A percentile compares a stretch with the other conserved stretches of the same genome.
Conservation (phyloP, 164 flowering plant genomes). For the Sextonia rubra region DNA sequence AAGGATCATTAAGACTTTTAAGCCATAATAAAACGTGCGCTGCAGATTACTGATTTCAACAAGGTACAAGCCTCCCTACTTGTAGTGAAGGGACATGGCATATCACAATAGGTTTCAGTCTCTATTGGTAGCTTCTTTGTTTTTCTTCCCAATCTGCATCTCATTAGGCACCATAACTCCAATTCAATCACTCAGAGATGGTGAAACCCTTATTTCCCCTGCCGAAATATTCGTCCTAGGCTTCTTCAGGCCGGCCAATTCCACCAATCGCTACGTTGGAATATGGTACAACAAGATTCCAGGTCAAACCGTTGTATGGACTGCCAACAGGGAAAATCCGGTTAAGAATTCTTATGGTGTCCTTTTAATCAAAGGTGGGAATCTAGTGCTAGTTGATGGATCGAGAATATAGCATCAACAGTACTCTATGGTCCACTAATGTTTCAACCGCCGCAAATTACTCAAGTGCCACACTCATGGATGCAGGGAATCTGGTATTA, state of each 20-base stretch:
- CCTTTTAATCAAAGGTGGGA: slow-evolving; percentile 28
- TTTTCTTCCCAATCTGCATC: not conserved
- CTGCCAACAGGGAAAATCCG: slow-evolving; percentile 55
- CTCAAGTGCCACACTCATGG: slow-evolving; percentile 29
- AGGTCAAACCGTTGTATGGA: slow-evolving; percentile 40
- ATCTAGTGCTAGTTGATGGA: slow-evolving; percentile 9
- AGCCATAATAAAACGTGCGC: too few species aligned
- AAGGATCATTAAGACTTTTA: too few species aligned
- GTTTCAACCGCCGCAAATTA: not conserved
- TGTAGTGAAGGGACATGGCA: too few species aligned
- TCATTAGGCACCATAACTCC: slow-evolving; percentile 8
- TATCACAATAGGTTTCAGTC: too few species aligned
- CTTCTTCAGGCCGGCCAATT: slow-evolving; percentile 16
- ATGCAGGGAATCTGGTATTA: slow-evolving; percentile 46
- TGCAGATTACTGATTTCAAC: too few species aligned
- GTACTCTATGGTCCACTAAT: too few species aligned
- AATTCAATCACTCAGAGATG: slow-evolving; percentile 14
- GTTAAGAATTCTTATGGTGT: slow-evolving; percentile 26
- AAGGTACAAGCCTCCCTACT: too few species aligned
- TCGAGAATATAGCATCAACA: too few species aligned
- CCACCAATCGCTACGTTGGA: slow-evolving; percentile 14
- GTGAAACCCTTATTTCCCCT: slow-evolving; percentile 10
- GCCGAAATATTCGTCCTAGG: slow-evolving; percentile 11
- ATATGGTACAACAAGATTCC: slow-evolving; percentile 23
- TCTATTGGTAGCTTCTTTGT: too few species aligned